Evolutionary conservation across 441 rosid species (phyloP).

Genomic region (Populus hybrid): DNA sequence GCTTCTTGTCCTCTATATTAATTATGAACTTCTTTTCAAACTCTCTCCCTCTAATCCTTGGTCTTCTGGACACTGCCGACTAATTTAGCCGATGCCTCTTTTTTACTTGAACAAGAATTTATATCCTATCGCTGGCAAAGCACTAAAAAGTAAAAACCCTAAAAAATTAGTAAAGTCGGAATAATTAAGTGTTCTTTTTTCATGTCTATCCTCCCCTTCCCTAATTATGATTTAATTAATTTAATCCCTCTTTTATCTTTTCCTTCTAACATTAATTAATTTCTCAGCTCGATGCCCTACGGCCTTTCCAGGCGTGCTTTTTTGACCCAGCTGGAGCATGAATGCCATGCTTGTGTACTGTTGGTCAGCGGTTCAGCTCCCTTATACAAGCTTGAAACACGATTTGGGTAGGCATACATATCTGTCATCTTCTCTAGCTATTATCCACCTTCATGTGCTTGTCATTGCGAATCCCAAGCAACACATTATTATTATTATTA

Average conservation of each 20-base stretch:
- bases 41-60: too few species aligned
- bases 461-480: not conserved
- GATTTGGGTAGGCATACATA: constrained; percentile 34
- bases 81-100: constrained; percentile 21
- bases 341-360: not conserved
- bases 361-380: constrained; percentile 25
- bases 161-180: not conserved
- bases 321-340: constrained; percentile 1
- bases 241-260: not conserved
- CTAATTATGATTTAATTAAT: not conserved
- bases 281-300: not conserved
- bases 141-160: not conserved
- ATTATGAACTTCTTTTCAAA: too few species aligned
- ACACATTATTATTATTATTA: too few species aligned
- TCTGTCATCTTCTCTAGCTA: constrained; percentile 18
- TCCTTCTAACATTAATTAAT: not conserved
- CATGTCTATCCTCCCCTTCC: constrained; percentile 9
- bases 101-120: constrained; percentile 21
- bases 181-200: constrained; percentile 3
- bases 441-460: not conserved
- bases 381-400: not conserved
- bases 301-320: constrained; percentile 9
- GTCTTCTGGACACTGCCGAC: constrained; percentile 16
- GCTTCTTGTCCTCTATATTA: too few species aligned
- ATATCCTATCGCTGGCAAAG: not conserved